A percentile compares a stretch with the other conserved stretches of the same genome.
phyloP scores from a whole-genome alignment of 169 alveolate species.

The Plasmodium knowlesi region DNA sequence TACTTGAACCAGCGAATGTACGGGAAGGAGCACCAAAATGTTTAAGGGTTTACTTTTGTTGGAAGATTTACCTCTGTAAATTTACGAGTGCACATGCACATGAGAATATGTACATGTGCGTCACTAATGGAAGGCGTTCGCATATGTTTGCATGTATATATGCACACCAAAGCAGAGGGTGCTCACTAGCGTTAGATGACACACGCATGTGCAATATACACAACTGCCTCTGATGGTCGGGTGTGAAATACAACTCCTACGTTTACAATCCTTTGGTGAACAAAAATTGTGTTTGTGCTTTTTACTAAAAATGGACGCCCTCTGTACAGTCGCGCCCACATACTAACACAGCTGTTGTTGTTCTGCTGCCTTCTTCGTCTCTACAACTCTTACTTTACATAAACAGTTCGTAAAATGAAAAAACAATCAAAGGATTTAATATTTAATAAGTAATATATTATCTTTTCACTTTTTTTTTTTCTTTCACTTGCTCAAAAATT shows the following conservation, averaged over 20 bases:
- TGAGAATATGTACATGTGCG: neutral
- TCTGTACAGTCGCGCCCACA: neutral
- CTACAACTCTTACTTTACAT: neutral
- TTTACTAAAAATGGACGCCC: neutral
- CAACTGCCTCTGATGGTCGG: neutral
- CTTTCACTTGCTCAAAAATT: neutral
- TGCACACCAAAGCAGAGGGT: too few species aligned
- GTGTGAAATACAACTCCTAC: neutral
- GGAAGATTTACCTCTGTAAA: neutral
- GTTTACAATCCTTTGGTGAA: neutral
- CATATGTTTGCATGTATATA: neutral
- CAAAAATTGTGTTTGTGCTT: neutral
- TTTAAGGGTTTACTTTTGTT: neutral
- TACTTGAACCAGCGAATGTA: neutral
- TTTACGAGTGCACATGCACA: neutral
- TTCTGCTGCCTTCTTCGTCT: neutral
- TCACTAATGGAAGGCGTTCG: too few species aligned
- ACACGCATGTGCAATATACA: neutral
- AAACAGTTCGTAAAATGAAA: neutral
- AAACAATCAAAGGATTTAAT: neutral
- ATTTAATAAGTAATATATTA: neutral
- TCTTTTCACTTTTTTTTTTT: neutral
- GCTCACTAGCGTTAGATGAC: too few species aligned
- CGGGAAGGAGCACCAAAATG: neutral
- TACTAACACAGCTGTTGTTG: neutral